Base-by-base conservation (phyloP, 345 rosid genomes). In the Mallotus nudiflorus region DNA sequence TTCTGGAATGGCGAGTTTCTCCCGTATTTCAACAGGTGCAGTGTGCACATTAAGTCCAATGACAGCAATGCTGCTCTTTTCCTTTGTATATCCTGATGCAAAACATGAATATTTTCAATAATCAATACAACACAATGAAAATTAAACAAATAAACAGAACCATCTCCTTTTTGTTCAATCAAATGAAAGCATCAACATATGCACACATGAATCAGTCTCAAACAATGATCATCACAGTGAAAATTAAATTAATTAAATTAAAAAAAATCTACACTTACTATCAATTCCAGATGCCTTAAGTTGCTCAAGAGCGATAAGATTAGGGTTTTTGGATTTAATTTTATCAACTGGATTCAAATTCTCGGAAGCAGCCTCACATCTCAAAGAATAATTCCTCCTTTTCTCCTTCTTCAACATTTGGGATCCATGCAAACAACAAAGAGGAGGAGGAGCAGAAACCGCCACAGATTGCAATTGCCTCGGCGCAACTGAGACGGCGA, bases 1-100 rank as follows among this genome's bases (percentile, higher is more conserved):
- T 68, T 74, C 77, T n/a, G 68, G 77, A 54, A 74, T 74, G 37
- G 77, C 73, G 9, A 75, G 70, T n/a, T 75, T 68, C 49, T 75
- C 78, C n/a, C 73, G 69, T 4, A 75, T 14, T 22, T 63, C 73
- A 24, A 75, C 78, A 4, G 73, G 74, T 29, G 78, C 68, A 29
- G 73, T 69, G 31, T 62, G 73, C 3, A 75, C 42, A 35, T 54
- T 75, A 0, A 75, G 65, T 55, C 78, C 78, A 4, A 75, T 62
- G 22, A 75, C 78, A 42, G 31, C 65, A 69, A 75, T 46, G 54
- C 73, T 68, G 52, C 61, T 61, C 66, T 49, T 66, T 27, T 67
- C 72, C 67, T 73, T 73, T 4, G 77, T 73, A 59, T 73, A 73
- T 49, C 77, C 77, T 73, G 54, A 73, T 25, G 31, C 42, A 29